Conservation (phyloP, 1,284 basidiomycete species). For the Sphagnurus paluster region DNA sequence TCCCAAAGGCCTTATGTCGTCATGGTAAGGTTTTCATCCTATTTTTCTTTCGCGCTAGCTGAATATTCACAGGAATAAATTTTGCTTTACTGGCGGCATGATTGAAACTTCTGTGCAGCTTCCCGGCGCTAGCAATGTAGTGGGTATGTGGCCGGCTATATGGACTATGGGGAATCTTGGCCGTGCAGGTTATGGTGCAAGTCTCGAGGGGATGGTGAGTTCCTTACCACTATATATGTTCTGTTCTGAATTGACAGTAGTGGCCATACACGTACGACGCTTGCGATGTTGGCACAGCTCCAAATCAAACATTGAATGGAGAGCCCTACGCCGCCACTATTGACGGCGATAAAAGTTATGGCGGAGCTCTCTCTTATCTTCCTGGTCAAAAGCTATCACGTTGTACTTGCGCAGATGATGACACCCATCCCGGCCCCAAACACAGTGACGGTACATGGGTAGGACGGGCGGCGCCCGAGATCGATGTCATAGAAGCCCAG, state of each 20-base stretch:
- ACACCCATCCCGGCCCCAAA: conserved; percentile 75
- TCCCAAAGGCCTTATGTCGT: conserved; percentile 47
- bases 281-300: conserved; percentile 71
- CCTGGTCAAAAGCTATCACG: conserved; percentile 76
- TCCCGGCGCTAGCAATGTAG: conserved; percentile 56
- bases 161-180: conserved; percentile 73
- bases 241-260: conserved; percentile 27
- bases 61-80: conserved; percentile 42
- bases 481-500: conserved; percentile 77
- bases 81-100: conserved; percentile 72
- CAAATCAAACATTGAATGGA: conserved; percentile 53
- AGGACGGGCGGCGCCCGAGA: conserved; percentile 75
- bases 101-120: conserved; percentile 59
- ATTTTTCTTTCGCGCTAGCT: conserved; percentile 1
- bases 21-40: conserved; percentile 31
- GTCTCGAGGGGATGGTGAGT: conserved; percentile 46
- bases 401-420: conserved; percentile 67
- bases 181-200: conserved; percentile 50
- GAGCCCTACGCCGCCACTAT: conserved; percentile 40
- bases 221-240: neutral
- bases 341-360: conserved; percentile 44
- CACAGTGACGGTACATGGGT: conserved; percentile 59
- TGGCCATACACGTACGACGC: conserved; percentile 80
- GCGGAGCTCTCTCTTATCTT: conserved; percentile 51
- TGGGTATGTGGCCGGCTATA: conserved; percentile 69